Evolutionary conservation across 1,284 basidiomycete genomes (phyloP).

Genomic region (Austroboletus olivaceoglutinosus): DNA sequence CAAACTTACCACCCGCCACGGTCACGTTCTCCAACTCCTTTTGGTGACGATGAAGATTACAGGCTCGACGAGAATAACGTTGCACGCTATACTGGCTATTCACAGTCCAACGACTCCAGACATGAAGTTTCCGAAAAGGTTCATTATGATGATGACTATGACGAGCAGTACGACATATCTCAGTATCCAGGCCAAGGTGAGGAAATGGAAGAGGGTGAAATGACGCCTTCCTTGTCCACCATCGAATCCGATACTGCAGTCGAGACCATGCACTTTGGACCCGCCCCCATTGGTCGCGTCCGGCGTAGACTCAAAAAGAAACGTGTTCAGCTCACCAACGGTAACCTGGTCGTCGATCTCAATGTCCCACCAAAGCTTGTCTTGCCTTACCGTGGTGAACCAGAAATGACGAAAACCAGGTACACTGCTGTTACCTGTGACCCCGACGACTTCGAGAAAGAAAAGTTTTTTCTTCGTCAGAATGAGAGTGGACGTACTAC

Average conservation of each 20-base stretch:
- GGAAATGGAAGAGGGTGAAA: constrained; percentile 26
- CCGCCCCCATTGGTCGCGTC: constrained; percentile 78
- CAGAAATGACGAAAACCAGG: constrained; percentile 82
- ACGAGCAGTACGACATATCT: constrained; percentile 33
- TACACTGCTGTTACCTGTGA: constrained; percentile 91
- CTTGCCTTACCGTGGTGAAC: constrained; percentile 75
- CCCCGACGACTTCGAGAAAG: constrained; percentile 87
- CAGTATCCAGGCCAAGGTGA: constrained; percentile 32
- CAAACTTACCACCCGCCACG: constrained; percentile 48
- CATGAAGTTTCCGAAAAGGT: constrained; percentile 35
- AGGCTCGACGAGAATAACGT: constrained; percentile 53
- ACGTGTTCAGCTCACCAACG: constrained; percentile 72
- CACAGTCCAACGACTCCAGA: constrained; percentile 23
- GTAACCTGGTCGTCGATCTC: constrained; percentile 84
- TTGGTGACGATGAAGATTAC: constrained; percentile 68
- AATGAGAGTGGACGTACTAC: constrained; percentile 79
- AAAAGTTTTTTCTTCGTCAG: constrained; percentile 84
- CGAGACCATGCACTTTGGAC: constrained; percentile 82
- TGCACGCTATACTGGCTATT: constrained; percentile 49
- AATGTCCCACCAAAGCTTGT: constrained; percentile 84
- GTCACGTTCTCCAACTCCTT: constrained; percentile 71
- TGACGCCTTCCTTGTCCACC: constrained; percentile 43
- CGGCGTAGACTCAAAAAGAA: constrained; percentile 74
- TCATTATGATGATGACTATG: constrained; percentile 8
- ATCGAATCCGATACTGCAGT: constrained; percentile 44